phyloP scores from a whole-genome alignment of 805 yeast genomes.

The Wickerhamomyces mucosus region DNA sequence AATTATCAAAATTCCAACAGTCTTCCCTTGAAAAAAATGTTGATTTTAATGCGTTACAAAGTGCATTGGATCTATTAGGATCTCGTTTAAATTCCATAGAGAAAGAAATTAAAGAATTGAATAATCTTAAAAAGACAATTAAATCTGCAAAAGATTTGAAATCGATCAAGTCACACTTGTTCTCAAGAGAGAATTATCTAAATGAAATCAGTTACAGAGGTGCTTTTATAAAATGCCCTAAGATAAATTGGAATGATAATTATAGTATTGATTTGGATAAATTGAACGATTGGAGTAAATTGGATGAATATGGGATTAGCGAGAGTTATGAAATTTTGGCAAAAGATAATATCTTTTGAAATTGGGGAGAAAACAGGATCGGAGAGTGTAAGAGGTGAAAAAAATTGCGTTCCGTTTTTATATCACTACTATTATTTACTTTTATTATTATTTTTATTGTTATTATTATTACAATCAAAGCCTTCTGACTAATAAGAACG shows the following conservation, averaged over 20 bases:
- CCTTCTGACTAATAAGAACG: no score
- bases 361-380: no score
- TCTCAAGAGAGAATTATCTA: slow-evolving; percentile 12
- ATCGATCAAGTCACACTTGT: slow-evolving; percentile 6
- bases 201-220: slow-evolving; percentile 21
- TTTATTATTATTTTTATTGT: no score
- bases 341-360: neutral
- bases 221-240: slow-evolving; percentile 15
- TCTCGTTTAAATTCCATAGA: slow-evolving; percentile 10
- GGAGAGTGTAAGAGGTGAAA: no score
- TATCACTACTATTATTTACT: no score
- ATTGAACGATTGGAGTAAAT: slow-evolving; percentile 1
- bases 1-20: slow-evolving; percentile 9
- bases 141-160: slow-evolving; percentile 11
- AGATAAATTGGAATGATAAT: slow-evolving; percentile 16
- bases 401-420: no score
- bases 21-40: slow-evolving; percentile 12
- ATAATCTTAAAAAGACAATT: slow-evolving; percentile 13
- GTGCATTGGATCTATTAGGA: slow-evolving; percentile 15
- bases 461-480: no score
- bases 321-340: neutral
- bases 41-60: slow-evolving; percentile 16
- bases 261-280: slow-evolving; percentile 14
- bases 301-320: neutral
- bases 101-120: slow-evolving; percentile 15